Evolutionary conservation across 441 rosid species (phyloP).

Genomic region (Aleurites moluccanus): DNA sequence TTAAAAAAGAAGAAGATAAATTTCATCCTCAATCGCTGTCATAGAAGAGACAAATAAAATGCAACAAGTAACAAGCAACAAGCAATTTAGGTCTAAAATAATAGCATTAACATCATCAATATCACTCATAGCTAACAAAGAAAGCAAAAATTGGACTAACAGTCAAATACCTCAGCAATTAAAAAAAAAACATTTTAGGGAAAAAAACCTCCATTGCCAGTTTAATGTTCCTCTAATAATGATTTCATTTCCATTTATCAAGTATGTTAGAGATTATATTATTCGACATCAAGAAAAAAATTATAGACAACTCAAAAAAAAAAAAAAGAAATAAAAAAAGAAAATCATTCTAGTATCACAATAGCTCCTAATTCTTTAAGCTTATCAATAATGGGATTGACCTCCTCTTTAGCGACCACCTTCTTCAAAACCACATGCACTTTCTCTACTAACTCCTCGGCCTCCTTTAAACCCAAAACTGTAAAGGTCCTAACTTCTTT

Average conservation of each 20-base stretch:
- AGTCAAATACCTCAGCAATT: background rate
- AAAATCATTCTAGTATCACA: conserved; percentile 33
- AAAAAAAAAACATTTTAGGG: background rate
- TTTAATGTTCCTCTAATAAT: background rate
- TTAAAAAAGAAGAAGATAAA: too few species aligned
- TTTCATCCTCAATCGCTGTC: too few species aligned
- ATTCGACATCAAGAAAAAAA: conserved; percentile 21
- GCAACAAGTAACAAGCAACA: too few species aligned
- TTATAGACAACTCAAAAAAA: background rate
- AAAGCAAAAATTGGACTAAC: background rate
- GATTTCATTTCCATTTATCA: conserved; percentile 1
- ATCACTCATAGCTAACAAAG: background rate
- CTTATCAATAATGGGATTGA: conserved; percentile 52
- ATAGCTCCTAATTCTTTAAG: conserved; percentile 45
- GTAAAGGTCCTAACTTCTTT: conserved; percentile 74
- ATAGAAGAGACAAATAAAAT: too few species aligned
- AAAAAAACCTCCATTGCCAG: background rate
- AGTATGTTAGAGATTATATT: background rate
- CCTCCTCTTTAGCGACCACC: conserved; percentile 81
- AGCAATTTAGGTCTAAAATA: background rate
- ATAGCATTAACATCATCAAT: too few species aligned
- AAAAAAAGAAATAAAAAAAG: background rate
- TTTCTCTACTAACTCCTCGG: conserved; percentile 82
- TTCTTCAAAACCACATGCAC: conserved; percentile 60
- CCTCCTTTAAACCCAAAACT: conserved; percentile 73